Conservation (phyloP, 2,329 filamentous ascomycete genomes). For the Metarhizium guizhouense region DNA sequence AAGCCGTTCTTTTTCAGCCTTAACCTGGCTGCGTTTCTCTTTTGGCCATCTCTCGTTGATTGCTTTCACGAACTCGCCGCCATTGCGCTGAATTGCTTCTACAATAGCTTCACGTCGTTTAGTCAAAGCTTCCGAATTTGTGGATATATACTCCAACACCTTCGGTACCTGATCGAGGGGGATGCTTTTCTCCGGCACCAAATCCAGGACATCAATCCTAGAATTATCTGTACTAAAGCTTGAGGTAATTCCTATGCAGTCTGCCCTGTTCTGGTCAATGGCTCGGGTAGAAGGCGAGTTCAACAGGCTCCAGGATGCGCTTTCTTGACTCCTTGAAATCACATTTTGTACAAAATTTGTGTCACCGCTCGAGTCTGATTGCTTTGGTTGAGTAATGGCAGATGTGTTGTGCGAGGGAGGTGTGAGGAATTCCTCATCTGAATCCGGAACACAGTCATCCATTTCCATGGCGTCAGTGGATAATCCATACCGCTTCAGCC, state of each 20-base stretch:
- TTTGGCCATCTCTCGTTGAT: conserved; percentile 37
- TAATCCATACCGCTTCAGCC: conserved; percentile 7
- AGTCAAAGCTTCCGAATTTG: conserved; percentile 22
- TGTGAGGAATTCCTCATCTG: conserved; percentile 45
- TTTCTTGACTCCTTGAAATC: neutral
- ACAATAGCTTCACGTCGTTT: conserved; percentile 29
- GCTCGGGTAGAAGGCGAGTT: neutral
- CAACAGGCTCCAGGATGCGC: neutral
- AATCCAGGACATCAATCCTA: neutral
- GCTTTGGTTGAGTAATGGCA: neutral
- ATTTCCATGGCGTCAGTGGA: neutral
- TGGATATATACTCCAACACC: conserved; percentile 20
- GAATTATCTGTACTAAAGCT: conserved; percentile 2
- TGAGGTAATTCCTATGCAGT: conserved; percentile 1
- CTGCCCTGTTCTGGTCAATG: neutral
- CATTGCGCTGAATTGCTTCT: conserved; percentile 36
- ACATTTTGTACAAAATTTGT: neutral
- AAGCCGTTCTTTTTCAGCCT: conserved; percentile 39
- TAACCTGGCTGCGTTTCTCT: conserved; percentile 37
- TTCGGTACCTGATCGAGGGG: conserved; percentile 16
- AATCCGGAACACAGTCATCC: conserved; percentile 40
- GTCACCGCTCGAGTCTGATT: neutral
- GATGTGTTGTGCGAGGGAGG: conserved; percentile 17
- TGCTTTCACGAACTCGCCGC: conserved; percentile 35
- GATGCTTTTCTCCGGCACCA: neutral